Percentiles rank a stretch among this genome's conserved stretches.
Conservation (phyloP, 2,329 filamentous ascomycete species). For the Stemphylium vesicarium region DNA sequence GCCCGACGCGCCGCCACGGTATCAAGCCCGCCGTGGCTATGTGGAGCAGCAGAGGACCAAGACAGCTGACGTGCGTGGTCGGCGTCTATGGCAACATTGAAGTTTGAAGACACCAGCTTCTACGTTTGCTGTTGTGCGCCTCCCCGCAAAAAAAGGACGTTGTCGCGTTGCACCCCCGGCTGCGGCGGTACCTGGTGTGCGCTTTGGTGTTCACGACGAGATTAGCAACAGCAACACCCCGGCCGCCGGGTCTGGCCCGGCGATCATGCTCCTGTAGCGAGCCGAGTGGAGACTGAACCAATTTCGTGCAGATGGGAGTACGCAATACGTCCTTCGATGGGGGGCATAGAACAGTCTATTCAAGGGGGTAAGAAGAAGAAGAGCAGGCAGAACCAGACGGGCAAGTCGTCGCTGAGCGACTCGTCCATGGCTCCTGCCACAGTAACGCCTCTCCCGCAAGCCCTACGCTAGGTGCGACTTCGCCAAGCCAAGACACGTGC, state of each 20-base stretch:
- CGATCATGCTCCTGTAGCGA: conserved; percentile 1
- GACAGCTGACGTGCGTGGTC: no score
- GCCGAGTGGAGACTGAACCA: conserved; percentile 7
- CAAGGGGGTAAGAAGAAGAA: background rate
- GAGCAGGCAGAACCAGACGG: background rate
- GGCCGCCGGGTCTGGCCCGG: conserved; percentile 13
- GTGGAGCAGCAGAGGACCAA: no score
- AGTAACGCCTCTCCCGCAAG: conserved; percentile 23
- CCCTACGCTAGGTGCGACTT: conserved; percentile 8
- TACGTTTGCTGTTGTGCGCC: no score
- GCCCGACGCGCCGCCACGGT: background rate
- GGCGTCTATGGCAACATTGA: no score
- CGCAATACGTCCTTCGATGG: conserved; percentile 1
- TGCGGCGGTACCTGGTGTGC: background rate
- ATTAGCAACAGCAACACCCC: conserved; percentile 12
- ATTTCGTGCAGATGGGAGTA: conserved; percentile 4
- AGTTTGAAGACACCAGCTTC: no score
- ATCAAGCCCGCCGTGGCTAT: no score
- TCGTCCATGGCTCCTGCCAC: conserved; percentile 10
- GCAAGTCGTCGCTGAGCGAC: background rate
- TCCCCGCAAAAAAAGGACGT: background rate
- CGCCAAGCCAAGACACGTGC: conserved; percentile 14
- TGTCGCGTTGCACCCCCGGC: background rate
- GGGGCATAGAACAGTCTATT: conserved; percentile 7
- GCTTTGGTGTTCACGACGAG: background rate